Percentiles rank a stretch among this genome's conserved stretches.
phyloP scores from a whole-genome alignment of 139 green algal species.

The Closterium sp. region DNA sequence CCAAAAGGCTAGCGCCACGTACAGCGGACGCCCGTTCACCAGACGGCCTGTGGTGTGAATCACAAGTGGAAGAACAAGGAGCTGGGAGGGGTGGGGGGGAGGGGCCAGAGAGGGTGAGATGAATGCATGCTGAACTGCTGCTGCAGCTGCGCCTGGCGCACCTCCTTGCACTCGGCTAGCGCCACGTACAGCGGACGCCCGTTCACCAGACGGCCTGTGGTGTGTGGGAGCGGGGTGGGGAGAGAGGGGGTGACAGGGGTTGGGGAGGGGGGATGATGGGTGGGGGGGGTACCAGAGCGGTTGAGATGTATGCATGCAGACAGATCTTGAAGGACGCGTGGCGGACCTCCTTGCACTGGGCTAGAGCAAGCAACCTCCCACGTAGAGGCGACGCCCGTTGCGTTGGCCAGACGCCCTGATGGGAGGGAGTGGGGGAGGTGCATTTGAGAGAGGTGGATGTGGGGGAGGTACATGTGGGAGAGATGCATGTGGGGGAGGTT shows the following conservation, averaged over 20 bases:
- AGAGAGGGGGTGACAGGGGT: neutral
- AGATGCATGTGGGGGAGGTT: neutral
- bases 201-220: conserved; percentile 30
- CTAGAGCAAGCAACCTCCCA: too few species aligned
- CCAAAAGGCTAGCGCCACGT: conserved; percentile 63
- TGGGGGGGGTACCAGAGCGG: neutral
- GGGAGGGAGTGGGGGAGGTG: too few species aligned
- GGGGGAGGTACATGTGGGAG: neutral
- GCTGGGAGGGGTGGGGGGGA: too few species aligned
- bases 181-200: conserved; percentile 63
- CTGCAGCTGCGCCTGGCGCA: conserved; percentile 55
- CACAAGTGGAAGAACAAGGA: neutral
- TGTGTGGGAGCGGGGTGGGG: neutral
- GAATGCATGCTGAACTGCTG: conserved; percentile 43
- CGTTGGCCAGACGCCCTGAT: neutral
- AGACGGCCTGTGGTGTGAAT: conserved; percentile 8
- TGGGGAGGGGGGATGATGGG: neutral
- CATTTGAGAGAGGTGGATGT: too few species aligned
- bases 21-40: conserved; percentile 57
- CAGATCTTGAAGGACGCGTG: neutral
- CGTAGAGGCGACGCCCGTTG: too few species aligned
- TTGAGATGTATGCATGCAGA: neutral
- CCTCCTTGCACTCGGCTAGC: conserved; percentile 61
- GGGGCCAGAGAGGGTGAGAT: too few species aligned
- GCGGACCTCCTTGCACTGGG: neutral